These are phyloP conservation scores for Artomyces pyxidatus DNA, from an alignment of 768 basidiomycete genomes.

Conservation along the genomic window DNA sequence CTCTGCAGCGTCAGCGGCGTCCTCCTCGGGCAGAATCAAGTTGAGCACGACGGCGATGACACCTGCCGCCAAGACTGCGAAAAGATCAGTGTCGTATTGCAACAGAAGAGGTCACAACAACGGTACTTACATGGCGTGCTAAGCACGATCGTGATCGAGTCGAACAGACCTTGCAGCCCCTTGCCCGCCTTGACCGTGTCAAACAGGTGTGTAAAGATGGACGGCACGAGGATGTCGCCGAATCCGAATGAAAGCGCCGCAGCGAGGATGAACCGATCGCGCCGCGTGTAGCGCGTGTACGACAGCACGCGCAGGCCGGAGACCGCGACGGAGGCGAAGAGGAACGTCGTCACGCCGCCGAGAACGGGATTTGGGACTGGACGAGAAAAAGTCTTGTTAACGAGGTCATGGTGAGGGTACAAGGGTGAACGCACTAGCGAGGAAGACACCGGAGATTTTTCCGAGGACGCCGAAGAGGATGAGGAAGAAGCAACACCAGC, in stretches of 20 bases:
- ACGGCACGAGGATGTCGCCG: constrained; percentile 60
- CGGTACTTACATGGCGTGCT: constrained; percentile 67
- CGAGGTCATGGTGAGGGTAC: background rate
- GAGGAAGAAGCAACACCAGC: constrained; percentile 74
- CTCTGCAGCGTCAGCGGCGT: background rate
- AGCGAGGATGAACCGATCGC: constrained; percentile 63
- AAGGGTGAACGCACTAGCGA: constrained; percentile 43
- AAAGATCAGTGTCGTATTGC: background rate
- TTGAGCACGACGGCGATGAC: constrained; percentile 38
- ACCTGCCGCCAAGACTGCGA: constrained; percentile 33
- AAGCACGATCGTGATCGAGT: constrained; percentile 72
- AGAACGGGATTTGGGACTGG: constrained; percentile 71
- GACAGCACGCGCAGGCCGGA: constrained; percentile 68
- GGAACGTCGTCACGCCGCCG: constrained; percentile 82
- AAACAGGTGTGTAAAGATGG: constrained; percentile 62
- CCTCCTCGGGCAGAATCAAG: constrained; percentile 34
- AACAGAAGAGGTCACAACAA: background rate
- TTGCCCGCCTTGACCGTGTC: constrained; percentile 48
- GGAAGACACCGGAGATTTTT: constrained; percentile 77
- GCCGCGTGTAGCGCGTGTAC: constrained; percentile 47
- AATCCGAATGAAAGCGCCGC: constrained; percentile 64
- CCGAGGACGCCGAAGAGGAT: constrained; percentile 75
- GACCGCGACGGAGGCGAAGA: constrained; percentile 68
- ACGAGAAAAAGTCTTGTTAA: background rate
- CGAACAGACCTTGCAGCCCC: constrained; percentile 60